Percentiles rank a stretch among this genome's conserved stretches.
phyloP scores from a whole-genome alignment of 2,329 filamentous ascomycete species.

The Lachnellula cervina region DNA sequence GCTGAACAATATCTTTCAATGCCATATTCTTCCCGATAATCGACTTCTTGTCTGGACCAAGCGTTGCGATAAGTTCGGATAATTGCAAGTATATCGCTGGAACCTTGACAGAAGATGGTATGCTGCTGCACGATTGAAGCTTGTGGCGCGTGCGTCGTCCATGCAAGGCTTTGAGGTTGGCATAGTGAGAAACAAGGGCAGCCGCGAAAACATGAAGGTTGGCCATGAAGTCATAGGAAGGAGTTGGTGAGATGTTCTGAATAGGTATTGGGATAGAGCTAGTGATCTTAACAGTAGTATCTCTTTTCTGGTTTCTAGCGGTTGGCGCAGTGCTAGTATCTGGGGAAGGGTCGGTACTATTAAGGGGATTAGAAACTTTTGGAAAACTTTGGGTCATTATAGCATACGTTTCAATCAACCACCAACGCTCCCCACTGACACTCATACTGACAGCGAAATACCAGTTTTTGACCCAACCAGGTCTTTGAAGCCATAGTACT shows the following conservation, averaged over 20 bases:
- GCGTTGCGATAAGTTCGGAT: conserved; percentile 25
- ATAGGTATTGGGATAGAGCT: conserved; percentile 25
- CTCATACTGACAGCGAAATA: conserved; percentile 66
- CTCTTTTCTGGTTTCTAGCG: conserved; percentile 9
- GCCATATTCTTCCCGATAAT: neutral
- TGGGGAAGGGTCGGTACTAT: conserved; percentile 11
- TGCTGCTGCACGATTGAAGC: conserved; percentile 28
- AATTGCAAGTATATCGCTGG: conserved; percentile 27
- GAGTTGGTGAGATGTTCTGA: conserved; percentile 21
- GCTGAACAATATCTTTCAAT: conserved; percentile 47
- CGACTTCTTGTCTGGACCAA: conserved; percentile 11
- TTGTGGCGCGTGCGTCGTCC: conserved; percentile 19
- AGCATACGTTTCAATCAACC: conserved; percentile 59
- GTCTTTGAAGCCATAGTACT: conserved; percentile 63
- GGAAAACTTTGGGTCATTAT: neutral
- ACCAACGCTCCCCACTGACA: conserved; percentile 73
- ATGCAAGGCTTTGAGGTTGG: conserved; percentile 34
- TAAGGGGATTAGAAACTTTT: conserved; percentile 26
- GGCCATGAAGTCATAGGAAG: conserved; percentile 31
- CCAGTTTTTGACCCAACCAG: conserved; percentile 70
- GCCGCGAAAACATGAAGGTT: conserved; percentile 34
- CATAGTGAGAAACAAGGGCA: conserved; percentile 34
- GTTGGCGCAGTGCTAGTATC: conserved; percentile 2
- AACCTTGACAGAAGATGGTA: conserved; percentile 21
- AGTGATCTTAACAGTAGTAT: conserved; percentile 17